A percentile compares a stretch with the other conserved stretches of the same genome.
phyloP scores from a whole-genome alignment of 371 early-diverging fungal genomes.

The Mortierella sp. region DNA sequence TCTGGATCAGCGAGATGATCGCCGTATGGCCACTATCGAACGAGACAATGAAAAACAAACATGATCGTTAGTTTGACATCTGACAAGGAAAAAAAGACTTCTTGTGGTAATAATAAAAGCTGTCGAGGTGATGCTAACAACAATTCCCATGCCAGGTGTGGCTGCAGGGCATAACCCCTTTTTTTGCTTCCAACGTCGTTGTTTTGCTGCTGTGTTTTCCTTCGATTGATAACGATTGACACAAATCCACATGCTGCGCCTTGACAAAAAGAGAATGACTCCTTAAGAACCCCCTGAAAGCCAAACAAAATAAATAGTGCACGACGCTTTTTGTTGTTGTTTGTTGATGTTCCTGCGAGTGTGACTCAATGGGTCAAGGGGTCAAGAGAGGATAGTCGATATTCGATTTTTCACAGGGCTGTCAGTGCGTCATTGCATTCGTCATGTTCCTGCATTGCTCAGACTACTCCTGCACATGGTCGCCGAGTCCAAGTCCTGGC shows the following conservation, averaged over 20 bases:
- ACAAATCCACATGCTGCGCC: slow-evolving; percentile 2
- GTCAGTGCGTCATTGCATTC: no score
- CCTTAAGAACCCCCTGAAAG: neutral
- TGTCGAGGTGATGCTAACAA: no score
- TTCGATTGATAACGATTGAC: neutral
- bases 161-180: no score
- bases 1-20: slow-evolving; percentile 66
- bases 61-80: neutral
- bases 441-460: neutral
- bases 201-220: neutral
- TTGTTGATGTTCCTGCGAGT: neutral
- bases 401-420: slow-evolving; percentile 5
- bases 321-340: neutral
- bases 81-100: neutral
- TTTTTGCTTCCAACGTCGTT: no score
- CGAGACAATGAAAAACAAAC: neutral
- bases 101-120: neutral
- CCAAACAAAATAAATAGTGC: neutral
- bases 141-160: no score
- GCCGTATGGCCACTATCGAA: slow-evolving; percentile 63
- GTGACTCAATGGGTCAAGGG: neutral
- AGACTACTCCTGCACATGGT: neutral
- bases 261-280: neutral
- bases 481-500: neutral
- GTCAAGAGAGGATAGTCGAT: neutral